Percentiles rank a stretch among this genome's conserved stretches.
Conservation (phyloP, 192 early-diverging fungal genomes). For the Coemansia sp. region DNA sequence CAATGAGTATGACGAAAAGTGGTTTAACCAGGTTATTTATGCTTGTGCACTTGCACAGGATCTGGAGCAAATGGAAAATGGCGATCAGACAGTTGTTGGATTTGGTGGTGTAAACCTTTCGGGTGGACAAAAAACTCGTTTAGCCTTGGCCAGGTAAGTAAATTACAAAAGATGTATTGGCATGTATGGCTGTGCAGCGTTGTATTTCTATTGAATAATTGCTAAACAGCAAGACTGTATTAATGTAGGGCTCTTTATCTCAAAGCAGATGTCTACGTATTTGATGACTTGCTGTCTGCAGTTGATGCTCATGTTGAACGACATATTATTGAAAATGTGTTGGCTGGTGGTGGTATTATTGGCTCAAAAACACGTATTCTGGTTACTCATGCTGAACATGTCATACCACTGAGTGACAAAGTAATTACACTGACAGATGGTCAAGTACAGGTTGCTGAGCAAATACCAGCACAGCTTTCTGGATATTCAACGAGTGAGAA, state of each 20-base stretch:
- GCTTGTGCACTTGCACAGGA: constrained; percentile 36
- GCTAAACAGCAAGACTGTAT: constrained; percentile 13
- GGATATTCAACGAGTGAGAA: neutral
- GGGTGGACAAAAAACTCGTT: constrained; percentile 66
- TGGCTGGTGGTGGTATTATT: constrained; percentile 34
- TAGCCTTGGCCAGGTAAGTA: constrained; percentile 56
- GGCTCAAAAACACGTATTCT: constrained; percentile 47
- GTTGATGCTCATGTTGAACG: constrained; percentile 62
- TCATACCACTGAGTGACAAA: constrained; percentile 22
- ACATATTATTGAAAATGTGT: constrained; percentile 54
- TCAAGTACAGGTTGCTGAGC: neutral
- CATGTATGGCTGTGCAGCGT: neutral
- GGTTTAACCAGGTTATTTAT: constrained; percentile 19
- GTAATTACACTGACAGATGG: constrained; percentile 22
- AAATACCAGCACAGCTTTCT: constrained; percentile 1
- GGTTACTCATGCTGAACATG: constrained; percentile 42
- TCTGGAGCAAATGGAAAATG: constrained; percentile 7
- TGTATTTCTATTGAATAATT: neutral
- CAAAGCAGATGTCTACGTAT: constrained; percentile 60
- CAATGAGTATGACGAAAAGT: constrained; percentile 27
- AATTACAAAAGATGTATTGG: neutral
- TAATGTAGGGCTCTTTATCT: constrained; percentile 57
- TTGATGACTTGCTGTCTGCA: constrained; percentile 71
- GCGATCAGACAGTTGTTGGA: constrained; percentile 57
- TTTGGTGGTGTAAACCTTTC: constrained; percentile 56